Conservation (phyloP, 2,329 filamentous ascomycete genomes). For the Shiraia bambusicola region DNA sequence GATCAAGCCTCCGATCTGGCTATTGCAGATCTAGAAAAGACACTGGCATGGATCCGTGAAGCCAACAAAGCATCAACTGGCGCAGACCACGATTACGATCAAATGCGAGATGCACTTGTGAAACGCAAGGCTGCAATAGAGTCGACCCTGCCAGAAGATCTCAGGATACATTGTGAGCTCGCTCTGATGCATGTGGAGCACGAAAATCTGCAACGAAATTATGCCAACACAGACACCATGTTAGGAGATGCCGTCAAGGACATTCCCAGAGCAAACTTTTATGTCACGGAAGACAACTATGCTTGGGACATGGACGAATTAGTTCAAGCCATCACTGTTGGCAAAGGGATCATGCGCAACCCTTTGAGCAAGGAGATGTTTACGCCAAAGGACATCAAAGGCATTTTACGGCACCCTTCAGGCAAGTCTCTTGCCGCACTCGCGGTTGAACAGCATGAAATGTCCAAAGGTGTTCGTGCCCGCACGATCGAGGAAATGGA, state of each 20-base stretch:
- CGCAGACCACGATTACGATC: slow-evolving; percentile 22
- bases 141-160: slow-evolving; percentile 24
- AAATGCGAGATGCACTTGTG: slow-evolving; percentile 30
- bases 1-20: slow-evolving; percentile 23
- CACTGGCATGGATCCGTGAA: slow-evolving; percentile 23
- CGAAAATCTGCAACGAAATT: slow-evolving; percentile 35
- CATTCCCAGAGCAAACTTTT: slow-evolving; percentile 40
- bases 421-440: slow-evolving; percentile 32
- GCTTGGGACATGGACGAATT: slow-evolving; percentile 45
- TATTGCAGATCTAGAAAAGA: slow-evolving; percentile 30
- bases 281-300: slow-evolving; percentile 44
- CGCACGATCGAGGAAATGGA: slow-evolving; percentile 36
- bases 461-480: slow-evolving; percentile 36
- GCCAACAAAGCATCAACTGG: slow-evolving; percentile 14
- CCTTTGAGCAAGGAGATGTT: slow-evolving; percentile 40
- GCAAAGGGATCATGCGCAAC: slow-evolving; percentile 37
- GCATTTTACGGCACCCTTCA: slow-evolving; percentile 30
- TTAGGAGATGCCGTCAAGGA: slow-evolving; percentile 32
- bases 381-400: slow-evolving; percentile 36
- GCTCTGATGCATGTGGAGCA: slow-evolving; percentile 43
- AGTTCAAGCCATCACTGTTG: slow-evolving; percentile 33
- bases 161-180: slow-evolving; percentile 29
- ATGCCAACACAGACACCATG: slow-evolving; percentile 43
- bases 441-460: slow-evolving; percentile 32
- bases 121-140: slow-evolving; percentile 28